Conservation (phyloP, 768 basidiomycete genomes). For the Krasilnikovozyma curviuscula region DNA sequence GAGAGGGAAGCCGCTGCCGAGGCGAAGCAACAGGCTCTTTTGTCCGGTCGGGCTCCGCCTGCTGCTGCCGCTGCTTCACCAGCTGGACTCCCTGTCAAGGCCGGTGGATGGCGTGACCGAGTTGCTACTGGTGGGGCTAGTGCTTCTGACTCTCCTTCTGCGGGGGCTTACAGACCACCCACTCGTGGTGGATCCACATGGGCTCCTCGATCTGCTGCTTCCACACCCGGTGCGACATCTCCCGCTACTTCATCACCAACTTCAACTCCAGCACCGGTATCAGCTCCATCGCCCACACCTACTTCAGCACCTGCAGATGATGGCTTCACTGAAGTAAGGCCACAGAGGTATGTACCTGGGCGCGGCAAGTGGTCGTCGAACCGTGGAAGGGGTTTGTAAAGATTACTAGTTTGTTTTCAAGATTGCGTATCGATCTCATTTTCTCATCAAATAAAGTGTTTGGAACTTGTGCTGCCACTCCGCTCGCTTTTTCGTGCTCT, state of each 20-base stretch:
- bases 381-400: background rate
- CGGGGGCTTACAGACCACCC: constrained; percentile 7
- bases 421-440: too few species aligned
- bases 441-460: too few species aligned
- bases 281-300: constrained; percentile 9
- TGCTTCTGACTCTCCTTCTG: constrained; percentile 17
- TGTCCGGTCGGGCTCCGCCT: constrained; percentile 22
- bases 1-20: constrained; percentile 12
- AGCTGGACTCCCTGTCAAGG: constrained; percentile 14
- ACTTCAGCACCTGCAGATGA: constrained; percentile 11
- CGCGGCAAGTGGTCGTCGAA: constrained; percentile 5
- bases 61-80: constrained; percentile 21
- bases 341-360: constrained; percentile 2
- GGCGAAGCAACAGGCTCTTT: constrained; percentile 13
- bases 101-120: constrained; percentile 44
- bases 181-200: constrained; percentile 5
- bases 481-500: too few species aligned
- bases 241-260: constrained; percentile 4
- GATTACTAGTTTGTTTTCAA: too few species aligned
- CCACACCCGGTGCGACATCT: constrained; percentile 1
- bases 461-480: too few species aligned
- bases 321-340: constrained; percentile 1
- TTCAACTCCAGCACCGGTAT: constrained; percentile 9
- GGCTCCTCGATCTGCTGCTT: background rate
- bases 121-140: constrained; percentile 33